Evolutionary conservation across 257 asterid species (phyloP).

Genomic region (Gentiana straminea): DNA sequence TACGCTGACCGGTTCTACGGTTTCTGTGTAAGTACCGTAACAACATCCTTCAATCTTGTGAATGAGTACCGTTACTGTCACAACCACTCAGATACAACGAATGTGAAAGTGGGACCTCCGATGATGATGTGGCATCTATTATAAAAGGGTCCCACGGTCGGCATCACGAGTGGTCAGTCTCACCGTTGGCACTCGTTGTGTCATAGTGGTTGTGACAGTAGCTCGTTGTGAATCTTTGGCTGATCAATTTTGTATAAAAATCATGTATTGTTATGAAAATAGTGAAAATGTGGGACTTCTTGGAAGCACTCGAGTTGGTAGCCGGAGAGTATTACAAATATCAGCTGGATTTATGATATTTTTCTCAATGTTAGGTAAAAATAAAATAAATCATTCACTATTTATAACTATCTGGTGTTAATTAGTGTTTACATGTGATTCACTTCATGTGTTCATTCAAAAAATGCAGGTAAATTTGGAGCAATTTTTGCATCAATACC

Average conservation of each 20-base stretch:
- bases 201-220: too few species aligned
- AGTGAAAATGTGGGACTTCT: constrained; percentile 95
- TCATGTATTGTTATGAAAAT: constrained; percentile 9
- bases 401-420: too few species aligned
- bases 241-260: not conserved
- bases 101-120: too few species aligned
- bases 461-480: constrained; percentile 77
- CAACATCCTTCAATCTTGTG: not conserved
- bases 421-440: not conserved
- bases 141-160: too few species aligned
- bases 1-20: constrained; percentile 78
- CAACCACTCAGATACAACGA: too few species aligned
- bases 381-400: too few species aligned
- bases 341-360: constrained; percentile 97
- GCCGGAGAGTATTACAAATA: constrained; percentile 84
- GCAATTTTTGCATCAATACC: constrained; percentile 96
- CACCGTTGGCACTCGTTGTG: too few species aligned
- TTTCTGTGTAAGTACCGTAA: constrained; percentile 59
- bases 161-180: too few species aligned
- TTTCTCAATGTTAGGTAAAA: constrained; percentile 66
- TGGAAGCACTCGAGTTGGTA: constrained; percentile 97
- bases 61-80: not conserved
- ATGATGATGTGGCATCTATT: too few species aligned
- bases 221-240: not conserved
- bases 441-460: not conserved